Evolutionary conservation across 768 basidiomycete genomes (phyloP), one percentile per base, ranked within the genome.

Genomic region (Hirschioporus abietinus): DNA sequence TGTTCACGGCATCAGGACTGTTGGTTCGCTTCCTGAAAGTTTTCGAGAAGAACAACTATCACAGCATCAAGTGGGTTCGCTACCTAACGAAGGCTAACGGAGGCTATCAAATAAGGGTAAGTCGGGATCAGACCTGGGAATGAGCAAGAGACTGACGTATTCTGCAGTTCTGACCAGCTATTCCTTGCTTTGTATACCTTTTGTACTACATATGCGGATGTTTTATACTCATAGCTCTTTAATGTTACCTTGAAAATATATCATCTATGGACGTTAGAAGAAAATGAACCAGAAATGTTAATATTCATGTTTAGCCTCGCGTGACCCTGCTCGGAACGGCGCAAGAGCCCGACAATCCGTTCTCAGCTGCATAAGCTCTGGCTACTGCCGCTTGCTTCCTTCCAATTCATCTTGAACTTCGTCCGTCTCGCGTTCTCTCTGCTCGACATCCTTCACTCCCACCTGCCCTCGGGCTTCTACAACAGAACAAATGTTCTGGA

Each of bases 11-110:
- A 12, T 98, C 96, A 12, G 97, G 97, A 1, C 76, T 99, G 72
- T 91, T 96, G 63, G 97, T 99, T 58, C 86, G 96, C 64, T 99
- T 98, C 84, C 79, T 99, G 74, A 99, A 98, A 76, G 96, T 99
- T 20, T 99, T 98, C 71, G 97, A 99, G 82, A 97, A 94, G 84
- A 87, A 85, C 75, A 93, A 88, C 70, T 99, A 99, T 74, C 88
- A 95, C 69, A 95, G 93, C 70, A 88, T 97, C 67, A 96, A 96
- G 76, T 96, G 95, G 95, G 95, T 96, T 57, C 82, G 95, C 65
- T 97, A 96, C 74, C 84, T 97, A 66, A 95, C 95, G 25, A 96
- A 96, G 78, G 93, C 95, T 7, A 95, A 89, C 72, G 95, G 96
- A 62, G 82, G 88, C 3, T 99, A 99, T 79, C 96, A 98, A 79